phyloP scores from a whole-genome alignment of 1,284 basidiomycete genomes.

The Paramarasmius palmivorus region DNA sequence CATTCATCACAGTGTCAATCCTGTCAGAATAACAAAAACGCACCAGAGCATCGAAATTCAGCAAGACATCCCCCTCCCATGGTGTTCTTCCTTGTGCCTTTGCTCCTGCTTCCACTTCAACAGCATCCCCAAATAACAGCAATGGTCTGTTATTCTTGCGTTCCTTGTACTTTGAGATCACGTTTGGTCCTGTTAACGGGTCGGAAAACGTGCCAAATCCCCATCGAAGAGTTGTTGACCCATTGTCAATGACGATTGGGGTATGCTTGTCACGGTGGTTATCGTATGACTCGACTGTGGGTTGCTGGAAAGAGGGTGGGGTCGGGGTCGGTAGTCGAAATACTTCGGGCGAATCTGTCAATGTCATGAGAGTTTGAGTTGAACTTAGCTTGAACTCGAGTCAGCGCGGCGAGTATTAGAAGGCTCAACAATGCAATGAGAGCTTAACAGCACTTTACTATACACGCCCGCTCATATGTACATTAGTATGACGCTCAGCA shows the following conservation, averaged over 20 bases:
- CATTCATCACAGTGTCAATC: constrained; percentile 3
- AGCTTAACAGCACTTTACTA: too few species aligned
- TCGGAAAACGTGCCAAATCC: constrained; percentile 69
- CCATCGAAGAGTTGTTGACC: constrained; percentile 84
- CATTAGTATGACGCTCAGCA: too few species aligned
- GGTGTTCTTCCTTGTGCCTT: constrained; percentile 77
- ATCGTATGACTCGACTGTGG: constrained; percentile 38
- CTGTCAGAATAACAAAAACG: constrained; percentile 31
- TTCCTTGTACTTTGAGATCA: constrained; percentile 86
- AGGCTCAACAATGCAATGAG: too few species aligned
- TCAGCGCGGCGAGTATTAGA: too few species aligned
- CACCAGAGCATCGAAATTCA: constrained; percentile 91
- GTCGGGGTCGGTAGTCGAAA: constrained; percentile 27
- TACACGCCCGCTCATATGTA: too few species aligned
- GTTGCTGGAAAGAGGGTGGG: constrained; percentile 32
- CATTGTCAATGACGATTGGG: constrained; percentile 93
- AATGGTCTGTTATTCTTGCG: constrained; percentile 79
- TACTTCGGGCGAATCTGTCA: background rate
- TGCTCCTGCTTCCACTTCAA: constrained; percentile 82
- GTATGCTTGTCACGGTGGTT: constrained; percentile 43
- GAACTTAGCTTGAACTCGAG: too few species aligned
- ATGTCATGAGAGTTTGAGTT: background rate
- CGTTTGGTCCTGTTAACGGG: constrained; percentile 66
- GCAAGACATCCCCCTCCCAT: constrained; percentile 89
- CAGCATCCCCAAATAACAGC: constrained; percentile 82